Evolutionary conservation across 2,329 filamentous ascomycete species (phyloP).

Genomic region (Microascus cirrosus): DNA sequence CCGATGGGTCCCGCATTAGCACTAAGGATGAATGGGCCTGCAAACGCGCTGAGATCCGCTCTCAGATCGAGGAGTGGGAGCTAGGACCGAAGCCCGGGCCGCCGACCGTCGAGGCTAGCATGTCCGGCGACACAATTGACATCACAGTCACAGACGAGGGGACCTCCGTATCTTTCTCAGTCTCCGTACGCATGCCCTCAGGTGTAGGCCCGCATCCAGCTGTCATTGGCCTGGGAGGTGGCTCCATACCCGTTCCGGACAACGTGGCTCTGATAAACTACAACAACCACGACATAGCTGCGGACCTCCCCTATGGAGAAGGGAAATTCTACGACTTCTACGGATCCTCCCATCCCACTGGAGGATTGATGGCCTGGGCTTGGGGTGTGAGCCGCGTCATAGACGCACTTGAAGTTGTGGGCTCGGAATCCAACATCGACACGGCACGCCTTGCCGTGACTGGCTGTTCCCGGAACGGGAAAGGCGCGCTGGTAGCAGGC

Average conservation of each 20-base stretch:
- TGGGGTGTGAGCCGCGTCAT: constrained; percentile 37
- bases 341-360: constrained; percentile 12
- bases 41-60: constrained; percentile 24
- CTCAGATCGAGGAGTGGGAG: constrained; percentile 22
- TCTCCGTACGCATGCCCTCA: constrained; percentile 15
- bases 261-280: constrained; percentile 34
- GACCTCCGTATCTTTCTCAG: constrained; percentile 19
- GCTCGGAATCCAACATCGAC: constrained; percentile 4
- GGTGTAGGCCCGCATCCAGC: constrained; percentile 29
- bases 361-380: constrained; percentile 34
- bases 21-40: constrained; percentile 26
- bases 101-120: constrained; percentile 18
- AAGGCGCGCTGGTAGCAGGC: too few species aligned
- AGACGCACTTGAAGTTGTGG: constrained; percentile 29
- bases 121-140: constrained; percentile 19
- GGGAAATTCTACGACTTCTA: constrained; percentile 39
- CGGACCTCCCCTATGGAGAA: constrained; percentile 17
- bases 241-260: constrained; percentile 31
- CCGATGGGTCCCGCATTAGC: too few species aligned
- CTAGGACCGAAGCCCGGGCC: constrained; percentile 22
- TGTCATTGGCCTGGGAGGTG: constrained; percentile 32
- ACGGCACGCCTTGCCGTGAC: too few species aligned
- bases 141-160: constrained; percentile 22
- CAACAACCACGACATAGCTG: constrained; percentile 36
- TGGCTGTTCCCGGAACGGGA: too few species aligned